Base-by-base conservation (phyloP, 305 asterid species). In the Nicotiana rustica region DNA sequence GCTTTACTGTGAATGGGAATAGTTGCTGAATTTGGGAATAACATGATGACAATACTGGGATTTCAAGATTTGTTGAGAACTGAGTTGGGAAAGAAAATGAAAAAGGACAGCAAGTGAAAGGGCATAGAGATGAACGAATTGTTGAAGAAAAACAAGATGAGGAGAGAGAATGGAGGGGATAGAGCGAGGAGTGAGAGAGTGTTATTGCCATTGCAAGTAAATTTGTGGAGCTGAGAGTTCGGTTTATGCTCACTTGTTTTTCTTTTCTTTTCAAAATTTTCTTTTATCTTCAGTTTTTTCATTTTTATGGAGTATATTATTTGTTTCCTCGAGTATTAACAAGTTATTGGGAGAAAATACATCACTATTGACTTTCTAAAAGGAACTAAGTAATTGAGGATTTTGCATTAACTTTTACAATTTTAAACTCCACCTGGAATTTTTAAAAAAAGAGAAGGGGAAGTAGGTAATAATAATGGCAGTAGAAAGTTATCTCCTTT, bases 81-180 rank as follows among this genome's bases (percentile, higher is more conserved):
- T 41, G 47, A 41, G 47, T 41, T 41, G 47, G 47, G 87, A 81
- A 80, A 13, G 17, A 61, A 77, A 25, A 38, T 38, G 78, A 82
- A 68, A 59, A 82, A 75, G 83, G 83, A 66, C 31, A 78, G 17
- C 83, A 36, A 60, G 79, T 57, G 3, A 80, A 83, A 64, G 71
- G 81, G 81, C 61, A 78, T 60, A 79, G 73, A 52, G 88, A 77
- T 19, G 91, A 87, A 82, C 84, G 59, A 81, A 83, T 83, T 59
- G 83, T 55, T 67, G 91, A 71, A 44, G 88, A 59, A 44, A 91
- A 88, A 12, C 90, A 80, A 38, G 92, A 79, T 49, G 82, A 84
- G 64, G 85, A 81, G 64, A 88, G 83, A 38, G 82, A 73, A 14
- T 69, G 67, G 56, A 76, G 6, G 33, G 60, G 67, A 67, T 67